These are phyloP conservation scores for Lunularia cruciata DNA, from an alignment of 225 moss, liverwort and hornwort species.

Conservation along the genomic window DNA sequence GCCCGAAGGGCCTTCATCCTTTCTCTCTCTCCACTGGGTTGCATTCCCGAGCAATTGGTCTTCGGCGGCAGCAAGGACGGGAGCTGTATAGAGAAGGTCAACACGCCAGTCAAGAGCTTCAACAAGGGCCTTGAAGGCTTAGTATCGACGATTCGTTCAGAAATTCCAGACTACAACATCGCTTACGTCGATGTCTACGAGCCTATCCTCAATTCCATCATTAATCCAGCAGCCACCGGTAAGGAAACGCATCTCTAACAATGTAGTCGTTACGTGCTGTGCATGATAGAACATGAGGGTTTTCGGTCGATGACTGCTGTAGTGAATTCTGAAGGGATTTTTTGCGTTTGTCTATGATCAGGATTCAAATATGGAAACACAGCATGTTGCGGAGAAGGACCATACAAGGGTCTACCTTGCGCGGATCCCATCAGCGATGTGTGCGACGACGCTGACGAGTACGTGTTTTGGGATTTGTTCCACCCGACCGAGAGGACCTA, in stretches of 20 bases:
- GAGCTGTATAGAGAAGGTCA: slow-evolving; percentile 52
- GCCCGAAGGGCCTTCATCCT: slow-evolving; percentile 50
- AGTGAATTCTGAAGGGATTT: too few species aligned
- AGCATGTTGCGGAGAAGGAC: slow-evolving; percentile 75
- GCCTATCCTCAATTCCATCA: slow-evolving; percentile 30
- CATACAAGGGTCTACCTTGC: slow-evolving; percentile 55
- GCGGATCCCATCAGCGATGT: slow-evolving; percentile 36
- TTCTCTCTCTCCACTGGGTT: slow-evolving; percentile 62
- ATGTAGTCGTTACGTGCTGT: too few species aligned
- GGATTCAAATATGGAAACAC: slow-evolving; percentile 42
- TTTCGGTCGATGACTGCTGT: too few species aligned
- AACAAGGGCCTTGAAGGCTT: slow-evolving; percentile 45
- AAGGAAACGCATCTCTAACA: background rate
- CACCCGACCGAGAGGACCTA: slow-evolving; percentile 73
- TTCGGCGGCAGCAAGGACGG: slow-evolving; percentile 39
- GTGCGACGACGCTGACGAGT: slow-evolving; percentile 54
- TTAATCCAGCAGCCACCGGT: slow-evolving; percentile 25
- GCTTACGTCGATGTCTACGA: slow-evolving; percentile 61
- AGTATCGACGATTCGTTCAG: slow-evolving; percentile 40
- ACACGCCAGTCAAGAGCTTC: slow-evolving; percentile 41
- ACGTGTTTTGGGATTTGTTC: slow-evolving; percentile 83
- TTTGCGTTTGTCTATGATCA: slow-evolving; percentile 20
- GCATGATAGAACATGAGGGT: too few species aligned
- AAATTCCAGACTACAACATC: slow-evolving; percentile 48
- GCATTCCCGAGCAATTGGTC: slow-evolving; percentile 69